Conservation (phyloP, 192 early-diverging fungal species). For the Backusella psychrophila region DNA sequence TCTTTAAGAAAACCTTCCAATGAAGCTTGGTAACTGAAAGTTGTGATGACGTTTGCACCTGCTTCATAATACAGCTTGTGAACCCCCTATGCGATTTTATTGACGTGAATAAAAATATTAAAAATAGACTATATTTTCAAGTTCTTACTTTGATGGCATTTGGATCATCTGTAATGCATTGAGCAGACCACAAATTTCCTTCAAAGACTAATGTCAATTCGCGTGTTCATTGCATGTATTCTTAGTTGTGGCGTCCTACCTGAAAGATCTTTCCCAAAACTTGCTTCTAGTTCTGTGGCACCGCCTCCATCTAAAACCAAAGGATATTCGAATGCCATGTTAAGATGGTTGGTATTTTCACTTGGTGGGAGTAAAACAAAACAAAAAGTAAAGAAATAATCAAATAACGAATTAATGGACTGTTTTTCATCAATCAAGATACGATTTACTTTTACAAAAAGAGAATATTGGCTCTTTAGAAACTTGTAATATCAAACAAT, state of each 20-base stretch:
- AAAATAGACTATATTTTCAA: background rate
- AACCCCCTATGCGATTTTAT: constrained; percentile 21
- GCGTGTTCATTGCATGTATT: background rate
- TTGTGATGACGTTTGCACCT: constrained; percentile 54
- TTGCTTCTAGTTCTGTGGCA: constrained; percentile 41
- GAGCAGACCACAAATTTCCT: constrained; percentile 44
- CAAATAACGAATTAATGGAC: background rate
- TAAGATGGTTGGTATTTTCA: background rate
- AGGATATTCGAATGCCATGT: constrained; percentile 19
- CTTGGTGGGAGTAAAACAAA: background rate
- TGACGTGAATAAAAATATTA: background rate
- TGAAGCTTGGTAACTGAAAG: constrained; percentile 58
- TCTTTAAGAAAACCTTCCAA: constrained; percentile 37
- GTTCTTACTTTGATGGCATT: constrained; percentile 35
- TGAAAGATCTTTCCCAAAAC: constrained; percentile 32
- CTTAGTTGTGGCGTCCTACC: constrained; percentile 12
- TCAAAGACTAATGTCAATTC: background rate
- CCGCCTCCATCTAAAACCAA: constrained; percentile 48
- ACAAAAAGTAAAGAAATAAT: background rate
- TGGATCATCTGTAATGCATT: constrained; percentile 37
- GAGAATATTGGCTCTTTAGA: too few species aligned
- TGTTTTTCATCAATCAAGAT: too few species aligned
- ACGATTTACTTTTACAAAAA: too few species aligned
- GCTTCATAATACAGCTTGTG: constrained; percentile 50
- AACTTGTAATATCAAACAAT: too few species aligned